A percentile compares a stretch with the other conserved stretches of the same genome.
Conservation (phyloP, 495 filamentous ascomycete genomes). For the Trichocladium antarcticum region DNA sequence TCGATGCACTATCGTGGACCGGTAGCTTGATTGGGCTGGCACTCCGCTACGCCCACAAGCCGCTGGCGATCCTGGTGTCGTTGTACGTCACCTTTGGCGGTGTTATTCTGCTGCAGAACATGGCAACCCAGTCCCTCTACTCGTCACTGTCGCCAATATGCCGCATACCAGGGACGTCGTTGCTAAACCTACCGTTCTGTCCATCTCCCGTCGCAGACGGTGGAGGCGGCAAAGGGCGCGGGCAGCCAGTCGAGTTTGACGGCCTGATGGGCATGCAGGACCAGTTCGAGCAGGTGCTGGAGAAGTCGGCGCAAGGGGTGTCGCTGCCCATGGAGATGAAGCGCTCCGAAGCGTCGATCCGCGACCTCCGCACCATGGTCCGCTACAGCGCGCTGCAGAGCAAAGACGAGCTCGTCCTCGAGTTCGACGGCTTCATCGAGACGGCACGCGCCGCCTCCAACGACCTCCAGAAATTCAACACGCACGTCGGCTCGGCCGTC, state of each 20-base stretch:
- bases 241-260: slow-evolving; percentile 47
- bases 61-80: slow-evolving; percentile 44
- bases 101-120: slow-evolving; percentile 39
- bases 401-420: slow-evolving; percentile 52
- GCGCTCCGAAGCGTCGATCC: slow-evolving; percentile 56
- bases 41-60: slow-evolving; percentile 41
- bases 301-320: slow-evolving; percentile 46
- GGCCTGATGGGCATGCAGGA: slow-evolving; percentile 54
- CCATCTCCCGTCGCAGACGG: slow-evolving; percentile 16
- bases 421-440: slow-evolving; percentile 57
- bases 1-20: slow-evolving; percentile 33
- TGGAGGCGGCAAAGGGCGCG: slow-evolving; percentile 6
- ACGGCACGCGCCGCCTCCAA: slow-evolving; percentile 43
- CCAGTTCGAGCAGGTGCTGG: slow-evolving; percentile 53
- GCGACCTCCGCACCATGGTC: slow-evolving; percentile 59
- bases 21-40: slow-evolving; percentile 39
- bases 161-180: slow-evolving; percentile 48
- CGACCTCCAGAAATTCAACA: slow-evolving; percentile 57
- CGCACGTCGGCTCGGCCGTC: slow-evolving; percentile 53
- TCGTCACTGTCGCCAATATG: slow-evolving; percentile 53
- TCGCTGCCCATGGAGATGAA: slow-evolving; percentile 59
- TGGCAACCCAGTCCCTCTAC: slow-evolving; percentile 38
- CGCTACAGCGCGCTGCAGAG: slow-evolving; percentile 31
- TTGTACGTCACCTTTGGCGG: slow-evolving; percentile 42
- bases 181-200: slow-evolving; percentile 52